phyloP scores from a whole-genome alignment of 1,139 yeast genomes.

The Kurtzmaniella quercitrusa region DNA sequence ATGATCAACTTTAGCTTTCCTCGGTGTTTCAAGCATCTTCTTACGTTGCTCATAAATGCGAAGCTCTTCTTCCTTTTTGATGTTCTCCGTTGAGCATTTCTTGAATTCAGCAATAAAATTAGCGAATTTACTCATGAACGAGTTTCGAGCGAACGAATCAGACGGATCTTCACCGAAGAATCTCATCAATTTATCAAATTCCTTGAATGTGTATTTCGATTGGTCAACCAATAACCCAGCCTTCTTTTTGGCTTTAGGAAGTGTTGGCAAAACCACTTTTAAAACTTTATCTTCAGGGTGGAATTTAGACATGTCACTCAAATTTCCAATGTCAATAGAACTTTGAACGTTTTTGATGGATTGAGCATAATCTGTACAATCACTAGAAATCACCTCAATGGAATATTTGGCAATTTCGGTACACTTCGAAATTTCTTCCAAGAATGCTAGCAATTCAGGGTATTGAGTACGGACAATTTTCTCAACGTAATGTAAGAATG shows the following conservation, averaged over 20 bases:
- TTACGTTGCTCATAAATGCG: constrained; percentile 73
- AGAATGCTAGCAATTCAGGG: constrained; percentile 58
- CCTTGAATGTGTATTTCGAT: constrained; percentile 56
- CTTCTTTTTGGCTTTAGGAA: constrained; percentile 68
- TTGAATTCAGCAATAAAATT: constrained; percentile 72
- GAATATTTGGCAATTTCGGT: constrained; percentile 60
- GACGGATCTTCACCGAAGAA: constrained; percentile 74
- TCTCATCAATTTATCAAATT: constrained; percentile 67
- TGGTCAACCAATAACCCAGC: constrained; percentile 63
- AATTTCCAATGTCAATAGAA: constrained; percentile 69
- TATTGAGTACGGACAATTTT: constrained; percentile 63
- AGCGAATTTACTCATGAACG: constrained; percentile 71
- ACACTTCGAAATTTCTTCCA: constrained; percentile 58
- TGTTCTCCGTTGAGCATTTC: constrained; percentile 71
- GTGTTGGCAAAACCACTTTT: constrained; percentile 55
- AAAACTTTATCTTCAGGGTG: constrained; percentile 70
- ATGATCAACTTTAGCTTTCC: constrained; percentile 16
- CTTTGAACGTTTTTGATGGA: constrained; percentile 65
- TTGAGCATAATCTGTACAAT: constrained; percentile 55
- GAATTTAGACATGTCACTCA: constrained; percentile 69
- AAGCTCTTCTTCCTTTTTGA: constrained; percentile 74
- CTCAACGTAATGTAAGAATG: constrained; percentile 77
- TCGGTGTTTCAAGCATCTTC: constrained; percentile 50
- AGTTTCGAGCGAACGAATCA: constrained; percentile 60
- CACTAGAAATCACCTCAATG: constrained; percentile 61